Evolutionary conservation across 352 stramenopile genomes (phyloP).

Genomic region (Thalassiosira mediterranea): DNA sequence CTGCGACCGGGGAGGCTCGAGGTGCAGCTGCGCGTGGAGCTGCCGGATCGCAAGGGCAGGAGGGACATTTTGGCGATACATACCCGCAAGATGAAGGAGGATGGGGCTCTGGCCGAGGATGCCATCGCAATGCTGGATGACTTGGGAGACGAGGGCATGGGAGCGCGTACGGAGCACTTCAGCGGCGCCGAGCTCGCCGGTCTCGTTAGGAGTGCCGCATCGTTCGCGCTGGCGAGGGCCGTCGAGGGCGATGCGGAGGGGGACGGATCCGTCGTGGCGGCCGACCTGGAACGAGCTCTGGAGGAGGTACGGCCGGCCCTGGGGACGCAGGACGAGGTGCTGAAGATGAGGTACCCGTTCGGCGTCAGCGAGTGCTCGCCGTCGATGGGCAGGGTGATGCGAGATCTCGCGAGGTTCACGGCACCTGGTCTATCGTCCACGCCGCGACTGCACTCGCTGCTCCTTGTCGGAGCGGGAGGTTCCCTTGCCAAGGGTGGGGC

Average conservation of each 20-base stretch:
- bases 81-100: constrained; percentile 89
- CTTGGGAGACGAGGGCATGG: constrained; percentile 72
- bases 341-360: constrained; percentile 75
- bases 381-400: constrained; percentile 62
- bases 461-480: constrained; percentile 67
- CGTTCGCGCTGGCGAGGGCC: constrained; percentile 81
- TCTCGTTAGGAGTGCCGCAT: constrained; percentile 91
- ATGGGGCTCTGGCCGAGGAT: constrained; percentile 56
- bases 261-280: constrained; percentile 35
- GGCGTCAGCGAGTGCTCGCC: constrained; percentile 71
- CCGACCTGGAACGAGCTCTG: constrained; percentile 93
- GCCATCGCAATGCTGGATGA: constrained; percentile 66
- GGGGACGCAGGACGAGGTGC: constrained; percentile 91
- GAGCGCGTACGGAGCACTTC: constrained; percentile 96
- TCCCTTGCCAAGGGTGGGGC: constrained; percentile 4
- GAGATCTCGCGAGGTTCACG: constrained; percentile 71
- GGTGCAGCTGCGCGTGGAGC: constrained; percentile 97
- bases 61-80: constrained; percentile 96
- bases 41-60: constrained; percentile 93
- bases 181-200: constrained; percentile 97
- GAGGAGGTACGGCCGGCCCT: constrained; percentile 96
- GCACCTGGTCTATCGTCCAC: constrained; percentile 41
- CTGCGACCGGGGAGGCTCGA: constrained; percentile 94
- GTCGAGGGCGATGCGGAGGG: constrained; percentile 43
- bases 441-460: constrained; percentile 65